Base-by-base conservation (phyloP, 1,139 yeast species). In the Diutina neorugosa region DNA sequence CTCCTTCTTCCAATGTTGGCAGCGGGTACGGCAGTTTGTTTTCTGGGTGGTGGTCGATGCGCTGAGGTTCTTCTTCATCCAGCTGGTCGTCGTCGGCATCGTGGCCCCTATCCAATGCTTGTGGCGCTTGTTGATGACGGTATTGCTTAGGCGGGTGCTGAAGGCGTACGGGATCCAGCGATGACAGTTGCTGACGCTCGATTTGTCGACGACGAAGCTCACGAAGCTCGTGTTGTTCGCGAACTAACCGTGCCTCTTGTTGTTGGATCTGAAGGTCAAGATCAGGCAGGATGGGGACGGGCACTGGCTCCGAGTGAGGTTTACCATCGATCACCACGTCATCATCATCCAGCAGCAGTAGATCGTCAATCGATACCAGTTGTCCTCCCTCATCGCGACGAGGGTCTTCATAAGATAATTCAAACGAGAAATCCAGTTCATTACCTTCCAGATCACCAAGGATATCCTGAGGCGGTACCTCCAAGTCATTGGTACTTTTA, bases 371-470 rank as follows among this genome's bases (percentile, higher is more conserved):
- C 4, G 37, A 11, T 4, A 31, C 37, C n/a, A 14, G 37, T 8
- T 31, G n/a, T 14, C 14, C 48, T 11, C 31, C 23, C 14, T 23
- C 34, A 27, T 8, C 44, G 20, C 19, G 44, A 9, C 44, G 44
- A 43, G 48, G 48, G 54, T 74, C 77, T 54, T 71, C 76, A 52
- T 66, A 65, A 34, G 74, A 67, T 42, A 68, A 62, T 47, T 74
- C 78, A 56, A 74, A 74, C 53, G 77, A 71, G 56, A 70, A 65
- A 55, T 73, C 77, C 1, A 67, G 57, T 11, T 58, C 56, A 3
- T 27, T 41, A 2, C 52, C 55, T 6, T 25, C 34, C 3, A 7
- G 16, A 31, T 47, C 41, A 7, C 19, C 51, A 14, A 20, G 7
- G 6, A 9, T 5, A 5, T 27, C 21, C 41, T 16, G 16, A 12